Evolutionary conservation across 305 asterid genomes (phyloP), one percentile per base, ranked within the genome.

Genomic region (Solanum chacoense): DNA sequence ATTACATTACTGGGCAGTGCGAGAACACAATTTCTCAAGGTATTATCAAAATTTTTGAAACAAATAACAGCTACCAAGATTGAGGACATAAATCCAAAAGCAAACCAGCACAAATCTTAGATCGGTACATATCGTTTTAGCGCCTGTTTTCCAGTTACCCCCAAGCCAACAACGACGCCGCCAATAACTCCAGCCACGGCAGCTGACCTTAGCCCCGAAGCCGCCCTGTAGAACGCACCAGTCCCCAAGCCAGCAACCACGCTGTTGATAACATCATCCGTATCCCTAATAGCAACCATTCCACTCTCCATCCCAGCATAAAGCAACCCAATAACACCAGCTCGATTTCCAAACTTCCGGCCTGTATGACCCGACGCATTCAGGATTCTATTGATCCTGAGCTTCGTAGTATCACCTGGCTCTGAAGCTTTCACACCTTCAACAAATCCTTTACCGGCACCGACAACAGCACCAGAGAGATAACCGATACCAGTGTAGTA

Each of bases 181-280:
- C 99, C 99, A 26, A 97, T 93, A 28, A 98, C 99, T 38, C 99
- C 99, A 9, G 98, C 99, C 87, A 97, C 94, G 0, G 99, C 99
- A 6, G 99, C 99, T 3, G 98, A 95, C 94, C 98, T 94, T 35
- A 94, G 92, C 29, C 99, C 99, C 2, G 96, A 80, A 69, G 99
- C 99, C 86, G 99, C 99, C 92, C 94, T 94, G 93, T 94, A 97
- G n/a, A 96, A 92, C 6, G 92, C 99, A 1, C 99, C 99, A 0
- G 99, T 97, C 8, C 96, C 98, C 87, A 97, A 78, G 26, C 99
- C 99, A 31, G 99, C 98, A 81, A 95, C 99, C 75, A 96, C 96
- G 92, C 99, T 94, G 92, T 97, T 97, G 88, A 95, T 85, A 77
- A 95, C 89, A 78, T 96, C 99, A 88, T 97, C 99, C 26, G 95